Base-by-base conservation (phyloP, 805 yeast species). In the Candida michaelii region DNA sequence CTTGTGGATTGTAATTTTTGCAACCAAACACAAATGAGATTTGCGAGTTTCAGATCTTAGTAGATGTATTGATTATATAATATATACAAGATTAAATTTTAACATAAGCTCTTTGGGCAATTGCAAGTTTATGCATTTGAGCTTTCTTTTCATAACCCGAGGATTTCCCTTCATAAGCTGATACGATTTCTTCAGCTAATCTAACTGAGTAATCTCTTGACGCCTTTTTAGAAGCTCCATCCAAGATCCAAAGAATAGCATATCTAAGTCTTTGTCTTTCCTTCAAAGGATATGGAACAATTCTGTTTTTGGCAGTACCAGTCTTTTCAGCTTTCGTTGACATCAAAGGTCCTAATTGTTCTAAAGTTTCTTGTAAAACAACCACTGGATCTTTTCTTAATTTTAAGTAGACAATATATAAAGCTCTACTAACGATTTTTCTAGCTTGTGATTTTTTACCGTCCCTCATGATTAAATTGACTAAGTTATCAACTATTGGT, bases 181-280 rank as follows among this genome's bases (percentile, higher is more conserved):
- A 72, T 29, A 88, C 60, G 45, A 93, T 78, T 65, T 93, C 98
- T 66, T 93, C 98, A 29, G 90, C 89, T 35, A 93, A 73, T 56
- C 98, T 79, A 30, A 93, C 97, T 1, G 95, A 72, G 55, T 85
- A 85, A 55, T 86, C 93, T 44, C 81, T 79, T 13, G 90, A 82
- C 36, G 81, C 82, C 62, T 95, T 82, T 56, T 85, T 82, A 46
- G 80, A 76, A 30, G 95, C 79, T 15, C 95, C 89, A 46, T 88
- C 96, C 42, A 89, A 64, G 38, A 93, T 84, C 98, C 98, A 93
- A 50, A 73, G 65, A 73, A 95, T 86, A 2, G 98, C 97, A 56
- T 79, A 80, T 64, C 97, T 79, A 53, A 80, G 72, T 63, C 98
- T 78, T 66, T 89, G 96, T 65, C 89, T 82, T 55, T 79, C 80